Evolutionary conservation across 2,329 filamentous ascomycete genomes (phyloP).

Genomic region (Amphichorda felina): DNA sequence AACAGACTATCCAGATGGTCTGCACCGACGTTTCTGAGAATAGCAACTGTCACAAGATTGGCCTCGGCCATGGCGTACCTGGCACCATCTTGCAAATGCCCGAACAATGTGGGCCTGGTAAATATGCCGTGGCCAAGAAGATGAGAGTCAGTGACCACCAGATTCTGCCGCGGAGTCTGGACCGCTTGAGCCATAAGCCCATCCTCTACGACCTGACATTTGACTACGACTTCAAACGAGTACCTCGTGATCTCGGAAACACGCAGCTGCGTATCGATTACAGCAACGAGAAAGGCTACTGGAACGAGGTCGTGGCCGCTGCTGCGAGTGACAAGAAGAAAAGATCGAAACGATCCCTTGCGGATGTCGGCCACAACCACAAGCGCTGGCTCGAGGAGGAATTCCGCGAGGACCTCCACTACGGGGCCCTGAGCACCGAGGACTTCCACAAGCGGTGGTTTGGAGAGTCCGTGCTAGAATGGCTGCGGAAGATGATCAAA

Average conservation of each 20-base stretch:
- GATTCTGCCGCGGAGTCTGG: background rate
- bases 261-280: conserved; percentile 26
- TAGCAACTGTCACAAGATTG: conserved; percentile 25
- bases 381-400: conserved; percentile 24
- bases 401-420: conserved; percentile 20
- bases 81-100: conserved; percentile 29
- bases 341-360: conserved; percentile 12
- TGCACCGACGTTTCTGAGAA: conserved; percentile 19
- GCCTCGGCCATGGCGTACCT: conserved; percentile 19
- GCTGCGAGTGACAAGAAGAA: conserved; percentile 4
- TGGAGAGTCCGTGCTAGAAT: conserved; percentile 15
- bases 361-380: too few species aligned
- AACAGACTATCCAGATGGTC: conserved; percentile 22
- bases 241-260: conserved; percentile 17
- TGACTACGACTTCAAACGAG: conserved; percentile 23
- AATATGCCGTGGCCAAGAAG: conserved; percentile 23
- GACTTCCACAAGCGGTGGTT: conserved; percentile 25
- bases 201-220: conserved; percentile 26
- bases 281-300: conserved; percentile 23
- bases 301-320: conserved; percentile 16
- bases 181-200: conserved; percentile 1
- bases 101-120: conserved; percentile 20
- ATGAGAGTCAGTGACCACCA: conserved; percentile 8
- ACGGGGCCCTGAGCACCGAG: conserved; percentile 9
- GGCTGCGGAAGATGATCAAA: conserved; percentile 12